phyloP scores from a whole-genome alignment of 2,329 filamentous ascomycete species.

The Alternaria triticimaculans region DNA sequence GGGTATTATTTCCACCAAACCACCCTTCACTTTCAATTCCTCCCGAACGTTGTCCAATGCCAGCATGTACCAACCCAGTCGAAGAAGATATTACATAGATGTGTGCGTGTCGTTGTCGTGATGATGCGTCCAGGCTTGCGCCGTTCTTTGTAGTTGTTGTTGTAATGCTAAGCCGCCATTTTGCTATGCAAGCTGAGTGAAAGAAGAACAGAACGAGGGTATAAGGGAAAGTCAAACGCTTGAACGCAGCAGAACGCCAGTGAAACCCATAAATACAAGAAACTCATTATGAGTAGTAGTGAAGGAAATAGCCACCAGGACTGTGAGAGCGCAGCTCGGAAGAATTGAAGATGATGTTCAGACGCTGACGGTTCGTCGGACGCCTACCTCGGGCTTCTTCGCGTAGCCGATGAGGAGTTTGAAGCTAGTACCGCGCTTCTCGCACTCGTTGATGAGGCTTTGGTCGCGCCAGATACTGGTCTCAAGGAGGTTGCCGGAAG shows the following conservation, averaged over 20 bases:
- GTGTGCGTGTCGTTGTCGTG: constrained; percentile 9
- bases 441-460: constrained; percentile 79
- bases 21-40: neutral
- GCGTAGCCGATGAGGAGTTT: constrained; percentile 92
- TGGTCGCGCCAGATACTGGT: constrained; percentile 81
- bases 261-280: constrained; percentile 10
- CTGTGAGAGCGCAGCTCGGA: constrained; percentile 42
- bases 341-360: constrained; percentile 37
- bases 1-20: constrained; percentile 14
- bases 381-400: constrained; percentile 69
- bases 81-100: constrained; percentile 26
- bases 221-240: constrained; percentile 43
- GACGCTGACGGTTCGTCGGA: constrained; percentile 58
- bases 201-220: constrained; percentile 34
- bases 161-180: constrained; percentile 29
- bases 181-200: constrained; percentile 35
- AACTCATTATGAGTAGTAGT: constrained; percentile 19
- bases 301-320: constrained; percentile 31
- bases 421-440: constrained; percentile 84
- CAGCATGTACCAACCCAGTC: constrained; percentile 39
- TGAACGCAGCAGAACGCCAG: constrained; percentile 42
- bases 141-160: constrained; percentile 24
- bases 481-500: constrained; percentile 49
- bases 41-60: constrained; percentile 29
- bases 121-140: constrained; percentile 31